These are phyloP conservation scores for Microdochium trichocladiopsis DNA, from an alignment of 2,329 filamentous ascomycete species.

Conservation along the genomic window DNA sequence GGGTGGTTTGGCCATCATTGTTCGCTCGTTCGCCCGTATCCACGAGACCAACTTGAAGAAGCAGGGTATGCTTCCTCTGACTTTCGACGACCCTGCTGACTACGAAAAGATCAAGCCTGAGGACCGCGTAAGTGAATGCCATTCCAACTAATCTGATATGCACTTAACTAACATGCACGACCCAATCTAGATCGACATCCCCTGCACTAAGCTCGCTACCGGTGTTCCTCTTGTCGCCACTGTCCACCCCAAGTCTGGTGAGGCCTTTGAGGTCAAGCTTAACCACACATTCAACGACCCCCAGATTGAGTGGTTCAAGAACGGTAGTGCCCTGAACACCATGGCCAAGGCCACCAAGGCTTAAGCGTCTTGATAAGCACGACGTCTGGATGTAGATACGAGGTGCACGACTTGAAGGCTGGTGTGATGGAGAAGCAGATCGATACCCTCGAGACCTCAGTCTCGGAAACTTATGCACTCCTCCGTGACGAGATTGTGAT, in stretches of 20 bases:
- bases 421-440: background rate
- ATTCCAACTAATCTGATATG: background rate
- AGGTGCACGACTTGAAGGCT: background rate
- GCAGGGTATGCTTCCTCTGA: constrained; percentile 99
- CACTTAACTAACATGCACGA: constrained; percentile 12
- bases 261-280: constrained; percentile 72
- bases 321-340: constrained; percentile 94
- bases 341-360: constrained; percentile 68
- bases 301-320: constrained; percentile 99
- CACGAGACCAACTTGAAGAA: constrained; percentile 99
- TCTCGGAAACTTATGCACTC: background rate
- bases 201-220: constrained; percentile 82
- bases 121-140: constrained; percentile 56
- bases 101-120: constrained; percentile 95
- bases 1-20: constrained; percentile 94
- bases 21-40: constrained; percentile 93
- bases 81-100: constrained; percentile 88
- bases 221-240: constrained; percentile 88
- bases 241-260: constrained; percentile 84
- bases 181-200: constrained; percentile 60
- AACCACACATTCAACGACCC: constrained; percentile 96
- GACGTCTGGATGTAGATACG: background rate
- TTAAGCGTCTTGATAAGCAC: background rate
- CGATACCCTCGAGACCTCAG: background rate
- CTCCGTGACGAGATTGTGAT: background rate